A percentile compares a stretch with the other conserved stretches of the same genome.
Conservation (phyloP, 768 basidiomycete species). For the Crucibulum laeve region DNA sequence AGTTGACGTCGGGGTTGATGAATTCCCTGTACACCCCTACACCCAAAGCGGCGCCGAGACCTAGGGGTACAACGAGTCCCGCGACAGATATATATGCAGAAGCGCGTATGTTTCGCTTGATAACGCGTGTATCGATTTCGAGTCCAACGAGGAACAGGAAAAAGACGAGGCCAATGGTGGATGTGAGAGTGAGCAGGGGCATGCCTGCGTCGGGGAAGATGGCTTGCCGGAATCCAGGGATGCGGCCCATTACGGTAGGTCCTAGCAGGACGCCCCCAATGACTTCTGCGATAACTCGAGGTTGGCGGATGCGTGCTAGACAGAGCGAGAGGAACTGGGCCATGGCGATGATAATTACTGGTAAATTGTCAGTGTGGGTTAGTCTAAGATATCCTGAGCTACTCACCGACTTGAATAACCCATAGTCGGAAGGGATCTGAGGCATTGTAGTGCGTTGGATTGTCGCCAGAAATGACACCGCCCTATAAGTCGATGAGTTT, state of each 20-base stretch:
- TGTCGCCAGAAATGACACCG: slow-evolving; percentile 72
- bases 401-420: slow-evolving; percentile 71
- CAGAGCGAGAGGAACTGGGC: slow-evolving; percentile 67
- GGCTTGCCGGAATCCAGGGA: slow-evolving; percentile 60
- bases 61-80: slow-evolving; percentile 76
- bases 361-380: slow-evolving; percentile 1
- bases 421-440: slow-evolving; percentile 71
- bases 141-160: slow-evolving; percentile 84
- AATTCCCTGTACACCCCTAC: slow-evolving; percentile 75
- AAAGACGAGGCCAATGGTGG: slow-evolving; percentile 70
- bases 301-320: slow-evolving; percentile 73
- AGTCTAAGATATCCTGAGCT: too few relatives aligned
- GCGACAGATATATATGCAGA: slow-evolving; percentile 57
- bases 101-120: slow-evolving; percentile 58
- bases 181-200: slow-evolving; percentile 63
- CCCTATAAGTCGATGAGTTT: slow-evolving; percentile 37
- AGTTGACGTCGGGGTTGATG: slow-evolving; percentile 49
- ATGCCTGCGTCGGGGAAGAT: slow-evolving; percentile 56
- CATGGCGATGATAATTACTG: slow-evolving; percentile 79
- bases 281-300: slow-evolving; percentile 91
- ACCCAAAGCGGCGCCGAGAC: slow-evolving; percentile 70
- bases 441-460: slow-evolving; percentile 60
- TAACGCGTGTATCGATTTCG: slow-evolving; percentile 72
- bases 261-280: slow-evolving; percentile 88
- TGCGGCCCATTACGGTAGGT: slow-evolving; percentile 71